Evolutionary conservation across 2,329 filamentous ascomycete species (phyloP).

Genomic region (Ophiocordyceps robertsii): DNA sequence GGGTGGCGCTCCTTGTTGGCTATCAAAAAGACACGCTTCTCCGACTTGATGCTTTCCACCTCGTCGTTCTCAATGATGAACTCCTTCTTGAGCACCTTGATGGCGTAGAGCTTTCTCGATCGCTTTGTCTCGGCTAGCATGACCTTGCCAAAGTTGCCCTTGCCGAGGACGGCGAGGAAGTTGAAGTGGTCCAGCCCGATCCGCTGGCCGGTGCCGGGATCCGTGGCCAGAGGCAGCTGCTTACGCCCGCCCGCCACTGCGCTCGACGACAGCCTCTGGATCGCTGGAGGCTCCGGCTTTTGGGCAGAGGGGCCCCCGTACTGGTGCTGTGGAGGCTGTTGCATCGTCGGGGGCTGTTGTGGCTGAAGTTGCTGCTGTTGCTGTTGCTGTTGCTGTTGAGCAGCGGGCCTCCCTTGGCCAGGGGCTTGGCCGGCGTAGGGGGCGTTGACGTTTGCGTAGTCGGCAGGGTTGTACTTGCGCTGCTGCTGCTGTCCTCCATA

Average conservation of each 20-base stretch:
- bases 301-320: constrained; percentile 17
- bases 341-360: constrained; percentile 14
- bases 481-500: constrained; percentile 21
- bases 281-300: constrained; percentile 25
- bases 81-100: constrained; percentile 98
- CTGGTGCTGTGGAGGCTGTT: constrained; percentile 22
- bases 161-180: constrained; percentile 93
- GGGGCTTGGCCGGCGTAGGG: constrained; percentile 23
- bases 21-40: constrained; percentile 94
- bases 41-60: constrained; percentile 92
- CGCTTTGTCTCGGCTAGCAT: constrained; percentile 98
- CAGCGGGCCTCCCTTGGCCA: constrained; percentile 15
- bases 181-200: constrained; percentile 99
- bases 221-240: constrained; percentile 56
- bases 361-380: constrained; percentile 18
- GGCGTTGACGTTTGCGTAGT: constrained; percentile 51
- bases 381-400: constrained; percentile 17
- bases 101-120: constrained; percentile 84
- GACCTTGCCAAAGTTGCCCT: constrained; percentile 99
- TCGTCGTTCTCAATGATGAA: constrained; percentile 99
- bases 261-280: constrained; percentile 15
- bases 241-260: constrained; percentile 30
- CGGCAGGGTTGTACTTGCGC: constrained; percentile 64
- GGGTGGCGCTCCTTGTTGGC: constrained; percentile 95
- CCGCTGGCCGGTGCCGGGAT: constrained; percentile 61